phyloP scores from a whole-genome alignment of 371 early-diverging fungal species.

The Thermomucor indicae-seudaticae region DNA sequence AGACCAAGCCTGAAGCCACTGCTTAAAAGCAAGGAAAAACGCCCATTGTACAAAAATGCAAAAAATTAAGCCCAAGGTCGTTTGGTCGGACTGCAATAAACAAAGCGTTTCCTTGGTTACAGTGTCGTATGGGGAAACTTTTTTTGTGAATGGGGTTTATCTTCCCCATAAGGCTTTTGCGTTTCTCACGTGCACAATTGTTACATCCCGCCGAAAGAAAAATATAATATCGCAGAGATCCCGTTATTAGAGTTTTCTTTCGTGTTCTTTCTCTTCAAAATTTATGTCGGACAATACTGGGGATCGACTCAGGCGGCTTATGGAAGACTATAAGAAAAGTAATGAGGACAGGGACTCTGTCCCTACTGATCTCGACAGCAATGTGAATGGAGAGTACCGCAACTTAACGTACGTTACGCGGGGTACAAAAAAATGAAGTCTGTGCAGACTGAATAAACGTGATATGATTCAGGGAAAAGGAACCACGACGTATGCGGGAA shows the following conservation, averaged over 20 bases:
- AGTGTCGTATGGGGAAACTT: too few relatives aligned
- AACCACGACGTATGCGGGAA: constrained; percentile 65
- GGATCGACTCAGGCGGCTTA: constrained; percentile 9
- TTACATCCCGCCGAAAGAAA: too few relatives aligned
- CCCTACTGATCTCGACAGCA: background rate
- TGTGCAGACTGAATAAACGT: too few relatives aligned
- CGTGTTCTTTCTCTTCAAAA: background rate
- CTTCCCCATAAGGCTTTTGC: background rate
- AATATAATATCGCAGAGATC: too few relatives aligned
- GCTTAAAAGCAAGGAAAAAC: constrained; percentile 1
- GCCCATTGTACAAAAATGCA: background rate
- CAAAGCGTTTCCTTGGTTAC: too few relatives aligned
- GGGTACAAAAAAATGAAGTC: too few relatives aligned
- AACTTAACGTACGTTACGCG: constrained; percentile 21
- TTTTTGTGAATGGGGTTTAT: background rate
- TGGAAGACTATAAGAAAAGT: constrained; percentile 14
- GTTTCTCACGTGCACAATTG: constrained; percentile 1
- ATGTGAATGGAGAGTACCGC: constrained; percentile 21
- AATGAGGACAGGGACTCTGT: background rate
- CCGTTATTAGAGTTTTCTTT: too few relatives aligned
- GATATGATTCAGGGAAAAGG: constrained; percentile 39
- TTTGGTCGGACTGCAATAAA: too few relatives aligned
- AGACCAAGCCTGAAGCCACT: background rate
- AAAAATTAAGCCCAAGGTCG: too few relatives aligned
- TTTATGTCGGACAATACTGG: constrained; percentile 9